These are phyloP conservation scores for Colletotrichum sublineola DNA, from an alignment of 2,329 filamentous ascomycete species.

Conservation along the genomic window DNA sequence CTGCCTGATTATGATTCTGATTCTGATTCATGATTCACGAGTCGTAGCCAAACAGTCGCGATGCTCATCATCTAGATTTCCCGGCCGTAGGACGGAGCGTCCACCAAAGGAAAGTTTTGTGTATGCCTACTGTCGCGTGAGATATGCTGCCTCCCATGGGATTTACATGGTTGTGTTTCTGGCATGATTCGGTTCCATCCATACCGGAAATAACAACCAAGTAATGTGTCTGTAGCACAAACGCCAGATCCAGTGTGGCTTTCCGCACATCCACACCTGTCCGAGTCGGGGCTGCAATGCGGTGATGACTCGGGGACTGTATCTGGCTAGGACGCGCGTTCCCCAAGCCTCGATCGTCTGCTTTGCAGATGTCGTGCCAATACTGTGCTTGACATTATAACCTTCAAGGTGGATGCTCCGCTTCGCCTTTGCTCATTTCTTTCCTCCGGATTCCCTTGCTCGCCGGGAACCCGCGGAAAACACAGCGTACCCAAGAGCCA, in stretches of 20 bases:
- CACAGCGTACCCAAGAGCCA: neutral
- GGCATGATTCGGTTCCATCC: neutral
- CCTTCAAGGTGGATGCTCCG: slow-evolving; percentile 6
- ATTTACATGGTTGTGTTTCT: neutral
- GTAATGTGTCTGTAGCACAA: neutral
- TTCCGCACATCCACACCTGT: neutral
- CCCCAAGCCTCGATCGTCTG: neutral
- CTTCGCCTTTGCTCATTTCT: neutral
- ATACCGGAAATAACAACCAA: neutral
- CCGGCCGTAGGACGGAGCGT: neutral
- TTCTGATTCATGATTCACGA: too few species aligned
- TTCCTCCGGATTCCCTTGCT: neutral
- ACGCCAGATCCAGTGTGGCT: neutral
- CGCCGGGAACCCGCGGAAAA: neutral
- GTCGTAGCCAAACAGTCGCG: neutral
- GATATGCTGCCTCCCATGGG: neutral
- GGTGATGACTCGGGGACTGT: neutral
- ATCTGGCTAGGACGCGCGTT: neutral
- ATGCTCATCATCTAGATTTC: neutral
- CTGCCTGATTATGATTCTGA: neutral
- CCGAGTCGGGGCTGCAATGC: neutral
- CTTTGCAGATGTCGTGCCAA: neutral
- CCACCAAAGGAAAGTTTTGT: neutral
- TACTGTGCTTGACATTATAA: neutral
- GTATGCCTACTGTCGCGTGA: neutral